Evolutionary conservation across 495 filamentous ascomycete genomes (phyloP).

Genomic region (Xylaria curta): DNA sequence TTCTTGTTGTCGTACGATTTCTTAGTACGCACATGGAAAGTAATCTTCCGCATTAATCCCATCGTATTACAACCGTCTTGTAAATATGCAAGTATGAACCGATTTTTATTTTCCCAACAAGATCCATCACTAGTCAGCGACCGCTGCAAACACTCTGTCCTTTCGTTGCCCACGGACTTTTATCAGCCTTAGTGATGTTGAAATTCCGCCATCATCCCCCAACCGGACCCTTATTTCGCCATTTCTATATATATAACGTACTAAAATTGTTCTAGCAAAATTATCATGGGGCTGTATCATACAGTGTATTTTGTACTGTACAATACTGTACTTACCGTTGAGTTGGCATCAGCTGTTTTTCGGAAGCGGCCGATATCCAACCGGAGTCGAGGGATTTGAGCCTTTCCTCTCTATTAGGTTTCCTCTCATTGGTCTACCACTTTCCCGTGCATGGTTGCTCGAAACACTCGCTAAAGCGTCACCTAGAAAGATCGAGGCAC

Average conservation of each 20-base stretch:
- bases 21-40: constrained; percentile 22
- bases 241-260: constrained; percentile 23
- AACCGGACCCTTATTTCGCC: constrained; percentile 4
- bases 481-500: constrained; percentile 16
- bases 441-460: not conserved
- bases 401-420: constrained; percentile 1
- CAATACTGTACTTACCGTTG: not conserved
- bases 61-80: constrained; percentile 14
- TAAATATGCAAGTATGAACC: constrained; percentile 30
- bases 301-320: not conserved
- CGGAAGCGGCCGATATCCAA: constrained; percentile 26
- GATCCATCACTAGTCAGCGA: constrained; percentile 16
- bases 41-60: constrained; percentile 12
- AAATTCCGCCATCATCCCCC: not conserved
- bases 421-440: not conserved
- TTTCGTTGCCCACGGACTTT: not conserved
- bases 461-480: constrained; percentile 15
- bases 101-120: constrained; percentile 15
- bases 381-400: not conserved
- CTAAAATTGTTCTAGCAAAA: not conserved
- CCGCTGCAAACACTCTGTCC: constrained; percentile 7
- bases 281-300: not conserved
- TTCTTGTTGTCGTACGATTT: constrained; percentile 28
- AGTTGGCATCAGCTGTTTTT: constrained; percentile 8
- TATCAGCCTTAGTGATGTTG: constrained; percentile 10